Evolutionary conservation across 768 basidiomycete genomes (phyloP), one percentile per base, ranked within the genome.

Genomic region (Phlegmacium glaucopus): DNA sequence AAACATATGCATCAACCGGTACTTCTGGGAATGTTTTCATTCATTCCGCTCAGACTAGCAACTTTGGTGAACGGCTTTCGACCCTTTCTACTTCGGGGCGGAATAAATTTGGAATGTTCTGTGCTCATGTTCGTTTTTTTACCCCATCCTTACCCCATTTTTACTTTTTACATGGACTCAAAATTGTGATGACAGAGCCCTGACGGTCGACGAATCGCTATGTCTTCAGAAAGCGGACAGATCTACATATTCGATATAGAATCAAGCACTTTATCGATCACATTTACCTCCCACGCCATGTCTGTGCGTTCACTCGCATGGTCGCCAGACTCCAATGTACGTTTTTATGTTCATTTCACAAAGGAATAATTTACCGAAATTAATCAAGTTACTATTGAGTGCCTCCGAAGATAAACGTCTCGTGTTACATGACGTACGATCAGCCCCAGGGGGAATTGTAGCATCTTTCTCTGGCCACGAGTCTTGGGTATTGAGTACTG

Each of bases 351-450:
- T 36, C 9, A 28, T 25, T 32, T 30, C 9, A n/a, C n/a, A n/a
- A n/a, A n/a, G n/a, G n/a, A n/a, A n/a, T n/a, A n/a, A n/a, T 10
- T 43, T 22, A 39, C 44, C 27, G 26, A 42, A 29, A 35, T 8
- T 29, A 39, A 39, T 52, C 49, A 39, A 96, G 93, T 76, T 91
- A 44, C 75, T 97, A 3, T 72, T 94, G 43, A 93, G 90, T 36
- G 94, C 87, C 2, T 94, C 92, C 3, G 94, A 97, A 63, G 94
- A 95, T 67, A 92, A 91, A 64, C 82, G 90, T 13, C 83, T 97
- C 49, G 84, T 92, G 44, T 67, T 95, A 40, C 91, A 95, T 64
- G 94, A 97, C 61, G 88, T 94, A 12, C 84, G 94, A 46, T 74
- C 78, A n/a, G 72, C 84, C 5, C 74, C 80, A 37, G 85, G 90